phyloP scores from a whole-genome alignment of 495 filamentous ascomycete genomes.

The Saxophila tyrrhenica region DNA sequence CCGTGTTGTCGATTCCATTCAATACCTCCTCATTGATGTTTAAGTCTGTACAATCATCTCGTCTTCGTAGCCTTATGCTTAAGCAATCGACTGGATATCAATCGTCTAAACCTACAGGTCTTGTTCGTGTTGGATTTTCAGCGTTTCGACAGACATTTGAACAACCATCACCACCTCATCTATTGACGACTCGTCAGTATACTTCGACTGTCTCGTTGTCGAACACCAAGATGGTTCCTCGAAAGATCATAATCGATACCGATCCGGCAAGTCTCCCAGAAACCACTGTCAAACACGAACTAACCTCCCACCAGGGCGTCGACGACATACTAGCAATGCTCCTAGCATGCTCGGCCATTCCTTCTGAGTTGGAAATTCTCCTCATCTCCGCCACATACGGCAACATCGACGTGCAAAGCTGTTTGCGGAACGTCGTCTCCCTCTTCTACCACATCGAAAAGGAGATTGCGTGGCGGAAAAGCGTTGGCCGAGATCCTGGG shows the following conservation, averaged over 20 bases:
- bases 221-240: conserved; percentile 25
- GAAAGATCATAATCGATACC: conserved; percentile 87
- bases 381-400: conserved; percentile 84
- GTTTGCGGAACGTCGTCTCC: conserved; percentile 78
- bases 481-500: conserved; percentile 49
- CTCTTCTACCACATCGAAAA: conserved; percentile 88
- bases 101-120: no score
- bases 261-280: conserved; percentile 44
- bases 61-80: no score
- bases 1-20: no score
- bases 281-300: not conserved
- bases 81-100: no score
- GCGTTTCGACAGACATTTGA: no score
- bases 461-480: conserved; percentile 72
- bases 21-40: no score
- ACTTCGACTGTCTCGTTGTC: no score
- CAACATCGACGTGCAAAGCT: conserved; percentile 76
- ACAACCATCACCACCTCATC: no score
- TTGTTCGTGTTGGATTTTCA: no score
- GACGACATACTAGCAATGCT: conserved; percentile 85
- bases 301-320: conserved; percentile 50
- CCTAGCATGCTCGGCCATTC: conserved; percentile 69
- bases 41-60: no score
- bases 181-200: no score
- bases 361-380: conserved; percentile 78